A percentile compares a stretch with the other conserved stretches of the same genome.
Conservation (phyloP, 192 early-diverging fungal genomes). For the Coemansia sp. region DNA sequence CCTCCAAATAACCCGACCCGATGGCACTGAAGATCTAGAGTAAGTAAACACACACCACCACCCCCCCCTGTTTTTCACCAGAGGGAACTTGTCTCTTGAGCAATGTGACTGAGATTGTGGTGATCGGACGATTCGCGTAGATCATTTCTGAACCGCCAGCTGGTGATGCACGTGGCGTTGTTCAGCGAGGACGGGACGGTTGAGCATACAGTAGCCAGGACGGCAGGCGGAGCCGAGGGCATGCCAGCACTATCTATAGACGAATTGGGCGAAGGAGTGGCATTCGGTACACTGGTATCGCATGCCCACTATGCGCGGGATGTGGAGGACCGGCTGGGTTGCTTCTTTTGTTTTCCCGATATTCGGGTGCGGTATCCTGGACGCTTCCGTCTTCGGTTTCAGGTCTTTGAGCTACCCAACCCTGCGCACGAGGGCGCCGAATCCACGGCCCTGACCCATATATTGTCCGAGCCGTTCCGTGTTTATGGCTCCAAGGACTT, state of each 20-base stretch:
- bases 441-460: constrained; percentile 3
- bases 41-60: constrained; percentile 16
- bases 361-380: constrained; percentile 22
- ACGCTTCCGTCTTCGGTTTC: constrained; percentile 27
- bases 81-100: no score
- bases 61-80: no score
- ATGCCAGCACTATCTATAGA: neutral
- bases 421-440: neutral
- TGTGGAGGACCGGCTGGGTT: constrained; percentile 9
- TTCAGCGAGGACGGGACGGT: constrained; percentile 17
- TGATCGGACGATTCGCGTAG: neutral
- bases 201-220: constrained; percentile 5
- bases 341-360: constrained; percentile 35
- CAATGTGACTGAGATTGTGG: no score
- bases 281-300: constrained; percentile 11
- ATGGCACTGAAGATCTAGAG: constrained; percentile 24
- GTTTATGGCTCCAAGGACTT: constrained; percentile 35
- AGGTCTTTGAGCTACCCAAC: constrained; percentile 20
- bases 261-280: constrained; percentile 3
- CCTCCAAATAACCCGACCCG: constrained; percentile 8
- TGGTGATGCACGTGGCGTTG: constrained; percentile 29
- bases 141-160: neutral
- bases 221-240: neutral
- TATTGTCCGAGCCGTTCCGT: constrained; percentile 17
- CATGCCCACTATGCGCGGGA: constrained; percentile 13